Conservation (phyloP, 1,284 basidiomycete species). For the Malassezia arunalokei region DNA sequence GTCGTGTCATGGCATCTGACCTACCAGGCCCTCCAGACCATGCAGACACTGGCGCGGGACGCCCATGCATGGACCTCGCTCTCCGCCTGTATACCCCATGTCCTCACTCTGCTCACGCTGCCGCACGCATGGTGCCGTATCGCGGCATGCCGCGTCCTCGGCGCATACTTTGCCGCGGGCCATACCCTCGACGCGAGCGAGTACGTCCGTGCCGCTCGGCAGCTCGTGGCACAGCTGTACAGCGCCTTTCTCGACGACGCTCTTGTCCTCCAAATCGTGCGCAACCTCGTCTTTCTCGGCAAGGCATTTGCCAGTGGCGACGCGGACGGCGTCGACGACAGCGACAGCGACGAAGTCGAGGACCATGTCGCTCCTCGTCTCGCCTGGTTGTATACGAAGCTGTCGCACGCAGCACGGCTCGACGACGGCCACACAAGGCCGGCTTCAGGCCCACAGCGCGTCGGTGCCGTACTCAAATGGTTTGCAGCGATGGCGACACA, state of each 20-base stretch:
- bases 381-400: constrained; percentile 81
- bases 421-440: constrained; percentile 35
- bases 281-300: constrained; percentile 81
- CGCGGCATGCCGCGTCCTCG: constrained; percentile 65
- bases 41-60: constrained; percentile 10
- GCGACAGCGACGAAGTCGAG: constrained; percentile 19
- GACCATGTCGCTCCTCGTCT: constrained; percentile 47
- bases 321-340: constrained; percentile 9
- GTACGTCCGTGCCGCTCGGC: constrained; percentile 63
- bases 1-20: constrained; percentile 38
- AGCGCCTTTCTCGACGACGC: constrained; percentile 66
- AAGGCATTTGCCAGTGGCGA: constrained; percentile 49
- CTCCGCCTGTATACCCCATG: constrained; percentile 29
- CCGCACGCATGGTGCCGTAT: constrained; percentile 90
- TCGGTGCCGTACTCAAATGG: constrained; percentile 50
- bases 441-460: constrained; percentile 19
- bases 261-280: constrained; percentile 73
- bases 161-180: constrained; percentile 55
- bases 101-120: constrained; percentile 68
- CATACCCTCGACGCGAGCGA: constrained; percentile 39
- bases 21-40: constrained; percentile 16
- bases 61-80: not conserved
- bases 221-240: constrained; percentile 67
- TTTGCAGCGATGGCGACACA: constrained; percentile 76
- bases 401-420: constrained; percentile 67